phyloP scores from a whole-genome alignment of 345 rosid genomes.

The Arabidopsis suecica region DNA sequence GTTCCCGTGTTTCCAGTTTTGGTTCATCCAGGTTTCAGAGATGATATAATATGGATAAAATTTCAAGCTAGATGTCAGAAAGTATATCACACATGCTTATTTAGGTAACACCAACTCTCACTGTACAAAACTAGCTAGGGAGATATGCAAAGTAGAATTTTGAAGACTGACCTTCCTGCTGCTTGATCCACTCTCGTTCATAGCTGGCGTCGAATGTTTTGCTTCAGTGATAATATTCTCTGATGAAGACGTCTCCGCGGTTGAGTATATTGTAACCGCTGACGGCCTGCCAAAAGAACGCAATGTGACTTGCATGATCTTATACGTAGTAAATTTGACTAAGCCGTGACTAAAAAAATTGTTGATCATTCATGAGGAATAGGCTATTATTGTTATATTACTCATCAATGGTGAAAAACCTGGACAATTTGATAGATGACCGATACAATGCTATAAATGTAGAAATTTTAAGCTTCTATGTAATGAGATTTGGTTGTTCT shows the following conservation, averaged over 20 bases:
- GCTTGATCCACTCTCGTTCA: conserved; percentile 69
- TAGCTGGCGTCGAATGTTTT: conserved; percentile 63
- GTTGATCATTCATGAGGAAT: background rate
- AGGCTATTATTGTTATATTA: conserved; percentile 15
- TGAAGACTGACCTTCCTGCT: conserved; percentile 71
- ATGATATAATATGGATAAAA: background rate
- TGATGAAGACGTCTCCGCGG: conserved; percentile 67
- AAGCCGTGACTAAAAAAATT: background rate
- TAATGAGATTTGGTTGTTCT: background rate
- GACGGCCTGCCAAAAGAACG: conserved; percentile 64
- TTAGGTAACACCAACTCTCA: conserved; percentile 10
- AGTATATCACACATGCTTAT: background rate
- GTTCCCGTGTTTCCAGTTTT: background rate
- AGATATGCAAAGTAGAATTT: conserved; percentile 12
- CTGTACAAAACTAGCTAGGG: background rate
- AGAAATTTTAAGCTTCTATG: background rate
- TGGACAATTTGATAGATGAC: background rate
- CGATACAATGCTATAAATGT: background rate
- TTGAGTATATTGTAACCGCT: conserved; percentile 54
- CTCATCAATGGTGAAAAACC: conserved; percentile 8
- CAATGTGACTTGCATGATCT: conserved; percentile 5
- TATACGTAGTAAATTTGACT: conserved; percentile 4
- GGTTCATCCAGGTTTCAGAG: conserved; percentile 18
- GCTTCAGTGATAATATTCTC: conserved; percentile 76
- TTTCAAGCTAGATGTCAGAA: background rate